phyloP scores from a whole-genome alignment of 2,329 filamentous ascomycete species.

The Leptographium wingfieldii region DNA sequence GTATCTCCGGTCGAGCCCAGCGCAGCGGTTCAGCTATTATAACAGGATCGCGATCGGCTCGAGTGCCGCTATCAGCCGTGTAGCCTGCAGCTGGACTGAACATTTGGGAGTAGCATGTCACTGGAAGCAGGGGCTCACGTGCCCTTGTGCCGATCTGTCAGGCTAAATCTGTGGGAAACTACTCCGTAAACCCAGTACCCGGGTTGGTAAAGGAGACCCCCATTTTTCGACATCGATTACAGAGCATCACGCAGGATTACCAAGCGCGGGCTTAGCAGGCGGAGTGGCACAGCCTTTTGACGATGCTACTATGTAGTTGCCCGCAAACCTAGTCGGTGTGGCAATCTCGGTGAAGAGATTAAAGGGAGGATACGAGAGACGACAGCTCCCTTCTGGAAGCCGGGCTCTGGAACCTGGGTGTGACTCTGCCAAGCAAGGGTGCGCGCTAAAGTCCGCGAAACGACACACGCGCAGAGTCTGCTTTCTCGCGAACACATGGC shows the following conservation, averaged over 20 bases:
- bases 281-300: background rate
- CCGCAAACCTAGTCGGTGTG: background rate
- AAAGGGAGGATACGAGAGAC: background rate
- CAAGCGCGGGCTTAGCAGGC: background rate
- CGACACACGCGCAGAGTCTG: too few relatives aligned
- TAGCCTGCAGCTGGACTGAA: background rate
- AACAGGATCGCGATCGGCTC: background rate
- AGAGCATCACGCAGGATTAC: background rate
- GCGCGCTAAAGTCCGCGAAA: too few relatives aligned
- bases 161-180: background rate
- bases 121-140: too few relatives aligned
- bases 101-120: too few relatives aligned
- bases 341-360: background rate
- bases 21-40: background rate
- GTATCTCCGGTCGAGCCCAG: background rate
- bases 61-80: background rate
- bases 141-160: background rate
- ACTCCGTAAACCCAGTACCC: background rate
- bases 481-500: too few relatives aligned
- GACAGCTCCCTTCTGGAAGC: background rate
- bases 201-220: background rate
- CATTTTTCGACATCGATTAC: background rate
- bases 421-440: too few relatives aligned
- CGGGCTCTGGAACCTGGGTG: background rate
- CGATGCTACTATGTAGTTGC: background rate